Base-by-base conservation (phyloP, 495 filamentous ascomycete species). In the Aspergillus nanangensis region DNA sequence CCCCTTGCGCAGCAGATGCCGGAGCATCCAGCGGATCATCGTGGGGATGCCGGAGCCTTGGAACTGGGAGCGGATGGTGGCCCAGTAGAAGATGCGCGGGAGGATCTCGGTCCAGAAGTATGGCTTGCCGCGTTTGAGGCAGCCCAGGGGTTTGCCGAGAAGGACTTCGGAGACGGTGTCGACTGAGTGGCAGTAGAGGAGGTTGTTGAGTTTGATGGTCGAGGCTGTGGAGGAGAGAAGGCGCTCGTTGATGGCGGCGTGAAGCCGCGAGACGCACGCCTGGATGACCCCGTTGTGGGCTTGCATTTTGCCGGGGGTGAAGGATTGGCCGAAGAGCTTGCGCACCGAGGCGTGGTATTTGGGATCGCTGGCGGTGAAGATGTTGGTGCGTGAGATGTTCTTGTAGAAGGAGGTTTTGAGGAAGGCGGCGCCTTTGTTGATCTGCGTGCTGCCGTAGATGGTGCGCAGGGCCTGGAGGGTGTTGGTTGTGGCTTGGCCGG, bases 101-200 rank as follows among this genome's bases (percentile, higher is more conserved):
- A 61, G 49, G 25, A 57, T 54, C 34, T 55, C 58, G 4, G 58
- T 61, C 58, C 58, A 61, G 44, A 61, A 61, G 19, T 55, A 53
- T 3, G 58, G 54, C 35, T 48, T 48, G 37, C 56, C 58, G 20
- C 58, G 27, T 22, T 61, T 44, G 21, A 61, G 36, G 21, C 58
- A 61, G 0, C 54, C 58, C 15, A 61, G 44, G 0, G 58, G 45
- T 29, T 61, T 61, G 5, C 58, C 58, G 5, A 61, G 42, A 0
- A 61, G 45, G 1, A 61, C 58, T 27, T 61, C 58, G 1, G 58
- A 57, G 0, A 61, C 58, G 9, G 55, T 61, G 27, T 61, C 58
- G 5, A 61, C 54, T 1, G 58, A 52, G 31, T 57, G 58, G 25
- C 51, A 57, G 34, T 61, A 61, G 32, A 55, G 48, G 5, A 61